Base-by-base conservation (phyloP, 306 rosid species). In the Purshia tridentata region DNA sequence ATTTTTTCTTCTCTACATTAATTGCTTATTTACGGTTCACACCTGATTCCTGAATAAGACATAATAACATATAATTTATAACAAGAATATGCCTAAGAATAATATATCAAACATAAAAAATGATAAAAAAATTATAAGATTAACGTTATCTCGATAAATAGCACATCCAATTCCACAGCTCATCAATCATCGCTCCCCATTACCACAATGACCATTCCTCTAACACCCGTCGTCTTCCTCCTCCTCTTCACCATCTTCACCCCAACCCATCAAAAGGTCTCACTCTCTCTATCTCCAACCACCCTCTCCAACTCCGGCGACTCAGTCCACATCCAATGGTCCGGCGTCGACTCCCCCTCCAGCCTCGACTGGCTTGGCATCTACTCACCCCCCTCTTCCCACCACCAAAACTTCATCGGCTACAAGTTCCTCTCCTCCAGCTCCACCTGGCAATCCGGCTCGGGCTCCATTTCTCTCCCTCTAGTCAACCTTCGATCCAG, bases 291-390 rank as follows among this genome's bases (percentile, higher is more conserved):
- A 9, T 57, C 70, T 48, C 83, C 96, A 1, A 71, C 92, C 23
- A 44, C 75, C 6, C 87, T 94, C 5, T 41, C 84, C 5, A 85
- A 55, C 67, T 89, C 97, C 19, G 90, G 88, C 75, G 86, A 88
- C 77, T 35, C 84, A 44, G 88, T 94, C 4, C 18, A 2, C 12
- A 72, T 94, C 67, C 63, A 51, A 18, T 91, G 98, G 98, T 81
- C 96, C 22, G 91, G 91, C 9, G 42, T 94, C 71, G 78, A 73
- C 22, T 50, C 82, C 8, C 96, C 98, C 6, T 91, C 97, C 42
- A 79, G 80, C 7, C 89, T 89, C 18, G 97, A 94, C 64, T 94
- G 92, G 89, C 71, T 89, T 18, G 97, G 90, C 16, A 89, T 94
- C 68, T 91, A 89, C 88, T 89, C 95, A 3, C 96, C 97, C 0